A percentile compares a stretch with the other conserved stretches of the same genome.
These are phyloP conservation scores for Talaromyces sp. DNA, from an alignment of 2,329 filamentous ascomycete genomes.

Conservation along the genomic window DNA sequence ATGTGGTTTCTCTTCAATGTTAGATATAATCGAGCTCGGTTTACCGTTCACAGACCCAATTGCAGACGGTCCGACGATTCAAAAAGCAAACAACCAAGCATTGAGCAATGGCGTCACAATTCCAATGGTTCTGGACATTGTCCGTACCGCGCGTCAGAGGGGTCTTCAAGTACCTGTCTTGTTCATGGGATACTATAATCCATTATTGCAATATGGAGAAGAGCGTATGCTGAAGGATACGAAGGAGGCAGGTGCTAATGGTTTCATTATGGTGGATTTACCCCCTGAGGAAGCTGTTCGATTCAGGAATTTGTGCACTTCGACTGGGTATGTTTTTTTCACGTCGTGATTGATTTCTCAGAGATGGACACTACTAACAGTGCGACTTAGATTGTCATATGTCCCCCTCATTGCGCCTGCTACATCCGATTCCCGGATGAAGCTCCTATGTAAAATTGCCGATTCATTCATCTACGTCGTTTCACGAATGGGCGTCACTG, in stretches of 20 bases:
- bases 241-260: slow-evolving; percentile 78
- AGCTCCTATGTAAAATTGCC: slow-evolving; percentile 89
- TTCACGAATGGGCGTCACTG: slow-evolving; percentile 93
- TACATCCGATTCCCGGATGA: slow-evolving; percentile 90
- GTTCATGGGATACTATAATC: slow-evolving; percentile 99
- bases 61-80: slow-evolving; percentile 94
- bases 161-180: slow-evolving; percentile 79
- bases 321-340: slow-evolving; percentile 55
- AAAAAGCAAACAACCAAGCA: slow-evolving; percentile 87
- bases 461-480: slow-evolving; percentile 99
- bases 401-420: slow-evolving; percentile 94
- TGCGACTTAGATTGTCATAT: slow-evolving; percentile 68
- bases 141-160: slow-evolving; percentile 69
- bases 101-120: slow-evolving; percentile 86
- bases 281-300: slow-evolving; percentile 92
- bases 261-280: slow-evolving; percentile 94
- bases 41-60: slow-evolving; percentile 98
- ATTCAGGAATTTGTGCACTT: slow-evolving; percentile 79
- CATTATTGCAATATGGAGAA: slow-evolving; percentile 88
- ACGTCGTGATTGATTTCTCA: too few species aligned
- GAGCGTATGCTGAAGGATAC: slow-evolving; percentile 81
- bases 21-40: slow-evolving; percentile 91
- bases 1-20: slow-evolving; percentile 13
- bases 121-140: slow-evolving; percentile 71
- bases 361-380: too few species aligned